Base-by-base conservation (phyloP, 305 asterid species). In the Andrographis paniculata region DNA sequence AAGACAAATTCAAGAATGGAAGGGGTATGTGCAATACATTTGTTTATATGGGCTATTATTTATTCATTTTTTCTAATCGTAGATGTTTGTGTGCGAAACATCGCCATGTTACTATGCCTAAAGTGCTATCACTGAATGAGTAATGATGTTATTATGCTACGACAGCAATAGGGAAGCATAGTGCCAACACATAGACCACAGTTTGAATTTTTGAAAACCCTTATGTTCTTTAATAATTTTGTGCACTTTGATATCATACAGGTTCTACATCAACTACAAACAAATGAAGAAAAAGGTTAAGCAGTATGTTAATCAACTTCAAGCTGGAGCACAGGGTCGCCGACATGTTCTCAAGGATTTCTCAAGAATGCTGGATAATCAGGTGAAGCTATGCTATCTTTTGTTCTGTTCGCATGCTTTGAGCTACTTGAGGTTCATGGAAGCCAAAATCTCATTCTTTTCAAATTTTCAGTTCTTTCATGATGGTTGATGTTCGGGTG, bases 181-280 rank as follows among this genome's bases (percentile, higher is more conserved):
- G 30, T 24, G 30, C 10, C 33, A 27, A 5, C 6, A 10, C 33
- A 6, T 27, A 27, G 38, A 13, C 12, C 8, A 37, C 17, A 37
- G 17, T 37, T 17, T 0, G 14, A 2, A 7, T 33, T 11, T 10
- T 6, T 13, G 42, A n/a, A 14, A n/a, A 37, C 8, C 17, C 17
- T 0, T 37, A 5, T 37, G 17, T 17, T 13, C 12, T 17, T 7
- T 13, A n/a, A 3, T 37, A 37, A 37, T 13, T 13, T 37, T 8
- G 3, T 13, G 0, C 8, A 37, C 4, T 9, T 1, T 37, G 42
- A 13, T 37, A 37, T 37, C 42, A 37, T 37, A 14, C 58, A 91
- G 99, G 61, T 87, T 87, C 72, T 91, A 91, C 62, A 91, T 91
- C 87, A 91, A 87, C 73, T 91, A 91, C 95, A 91, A 91, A 67